Evolutionary conservation across 345 rosid genomes (phyloP).

Genomic region (Eucalyptus regnans): DNA sequence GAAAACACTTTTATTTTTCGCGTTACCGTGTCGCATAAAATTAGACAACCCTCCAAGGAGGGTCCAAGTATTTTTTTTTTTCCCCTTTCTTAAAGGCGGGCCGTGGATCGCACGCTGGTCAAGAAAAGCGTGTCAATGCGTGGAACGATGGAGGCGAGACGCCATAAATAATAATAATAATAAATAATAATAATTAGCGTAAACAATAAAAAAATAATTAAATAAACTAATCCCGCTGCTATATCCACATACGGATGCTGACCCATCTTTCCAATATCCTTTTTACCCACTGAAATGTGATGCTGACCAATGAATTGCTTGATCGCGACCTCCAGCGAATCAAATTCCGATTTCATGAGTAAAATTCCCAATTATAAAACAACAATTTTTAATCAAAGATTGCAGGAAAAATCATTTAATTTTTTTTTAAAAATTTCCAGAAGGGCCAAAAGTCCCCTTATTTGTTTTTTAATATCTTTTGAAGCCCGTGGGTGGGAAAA

Average conservation of each 20-base stretch:
- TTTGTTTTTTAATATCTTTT: background rate
- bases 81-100: background rate
- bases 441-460: background rate
- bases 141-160: background rate
- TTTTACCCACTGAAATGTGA: background rate
- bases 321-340: background rate
- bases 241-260: background rate
- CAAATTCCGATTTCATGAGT: background rate
- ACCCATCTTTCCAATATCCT: background rate
- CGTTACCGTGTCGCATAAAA: background rate
- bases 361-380: background rate
- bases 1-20: rapidly evolving
- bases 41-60: background rate
- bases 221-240: background rate
- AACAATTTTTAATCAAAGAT: background rate
- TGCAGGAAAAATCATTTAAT: background rate
- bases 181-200: background rate
- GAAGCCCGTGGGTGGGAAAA: background rate
- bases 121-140: background rate
- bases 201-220: background rate
- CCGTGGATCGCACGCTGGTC: background rate
- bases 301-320: background rate
- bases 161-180: background rate
- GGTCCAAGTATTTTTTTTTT: background rate
- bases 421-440: background rate